Evolutionary conservation across 257 asterid species (phyloP), one percentile per base, ranked within the genome.

Genomic region (Solanum dulcamara): DNA sequence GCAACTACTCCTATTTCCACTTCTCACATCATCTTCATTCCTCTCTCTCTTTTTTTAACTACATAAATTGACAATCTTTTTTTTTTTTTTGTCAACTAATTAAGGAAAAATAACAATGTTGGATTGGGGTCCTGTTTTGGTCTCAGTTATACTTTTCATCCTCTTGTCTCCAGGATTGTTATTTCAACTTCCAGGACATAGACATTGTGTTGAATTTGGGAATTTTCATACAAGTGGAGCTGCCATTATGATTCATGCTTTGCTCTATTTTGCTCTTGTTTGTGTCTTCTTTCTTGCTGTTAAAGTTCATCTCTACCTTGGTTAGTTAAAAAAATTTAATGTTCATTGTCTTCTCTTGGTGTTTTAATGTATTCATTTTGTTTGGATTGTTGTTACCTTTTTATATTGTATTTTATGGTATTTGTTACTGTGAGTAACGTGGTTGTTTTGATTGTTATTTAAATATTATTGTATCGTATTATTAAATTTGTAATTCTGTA

Each of bases 151-250:
- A 74, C 91, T 91, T 81, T 92, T 92, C 81, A 89, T 90, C 9
- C 82, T 92, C 38, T 67, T 92, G 14, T 90, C 93, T 32, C 93
- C 95, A 1, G 95, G 95, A 26, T 53, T 91, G 81, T 87, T 92
- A 32, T 91, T 92, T 79, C 94, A 92, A 85, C 72, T 92, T 7
- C 93, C 95, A 1, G 93, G 91, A 10, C 91, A 84, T 84, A 89
- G 67, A 1, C 87, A 90, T 6, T 87, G 87, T 60, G 89, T 92
- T 46, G 95, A 91, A 50, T 92, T 92, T 70, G 92, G 91, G 24
- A 89, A 85, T 60, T 80, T 92, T 7, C 92, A 90, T 84, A 89
- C 94, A 2, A 89, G 96, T 37, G 94, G 91, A 3, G 92, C 92
- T 1, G 90, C 94, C 74, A 84, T 91, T 26, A 75, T 88, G 88